Base-by-base conservation (phyloP, 1,284 basidiomycete species). In the Blastosporella zonata region DNA sequence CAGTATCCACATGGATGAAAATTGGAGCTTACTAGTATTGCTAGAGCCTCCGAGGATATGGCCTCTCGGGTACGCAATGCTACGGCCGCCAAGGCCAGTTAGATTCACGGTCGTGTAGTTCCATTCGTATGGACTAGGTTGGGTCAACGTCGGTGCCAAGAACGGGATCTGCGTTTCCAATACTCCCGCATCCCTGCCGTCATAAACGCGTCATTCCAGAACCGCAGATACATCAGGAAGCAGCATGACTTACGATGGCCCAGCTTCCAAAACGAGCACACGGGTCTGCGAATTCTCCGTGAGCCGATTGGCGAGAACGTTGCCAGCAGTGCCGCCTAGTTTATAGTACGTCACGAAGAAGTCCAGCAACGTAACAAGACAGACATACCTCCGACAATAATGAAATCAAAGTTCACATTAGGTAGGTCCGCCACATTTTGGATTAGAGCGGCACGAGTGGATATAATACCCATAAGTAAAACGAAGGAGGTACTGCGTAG, bases 181-280 rank as follows among this genome's bases (percentile, higher is more conserved):
- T 5, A 60, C 48, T 2, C 51, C 58, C 36, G 53, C 55, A 43
- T 59, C 53, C 23, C 60, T 62, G 17, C 4, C 43, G 36, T 15
- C 9, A 18, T 18, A 13, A 7, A 2, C 23, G 12, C 15, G 34
- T 27, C 17, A 25, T 15, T 27, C 25, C 25, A 27, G 23, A 37
- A 37, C 12, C 25, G 13, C 12, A 17, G 25, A 39, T 21, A 27
- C 25, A 18, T 17, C 13, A 34, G 23, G 28, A 42, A 43, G 35
- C n/a, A n/a, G n/a, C n/a, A n/a, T 39, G 12, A 17, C 41, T 40
- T 52, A 62, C 60, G 59, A 57, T 27, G 52, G 55, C 20, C 61
- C 61, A 36, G 60, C 62, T 54, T 64, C 61, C n/a, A 64, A 38
- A 23, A 64, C 54, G 4, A 63, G 50, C 8, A 64, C 59, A 21